These are phyloP conservation scores for Cornus suecica DNA, from an alignment of 148 eudicot species.

Conservation along the genomic window DNA sequence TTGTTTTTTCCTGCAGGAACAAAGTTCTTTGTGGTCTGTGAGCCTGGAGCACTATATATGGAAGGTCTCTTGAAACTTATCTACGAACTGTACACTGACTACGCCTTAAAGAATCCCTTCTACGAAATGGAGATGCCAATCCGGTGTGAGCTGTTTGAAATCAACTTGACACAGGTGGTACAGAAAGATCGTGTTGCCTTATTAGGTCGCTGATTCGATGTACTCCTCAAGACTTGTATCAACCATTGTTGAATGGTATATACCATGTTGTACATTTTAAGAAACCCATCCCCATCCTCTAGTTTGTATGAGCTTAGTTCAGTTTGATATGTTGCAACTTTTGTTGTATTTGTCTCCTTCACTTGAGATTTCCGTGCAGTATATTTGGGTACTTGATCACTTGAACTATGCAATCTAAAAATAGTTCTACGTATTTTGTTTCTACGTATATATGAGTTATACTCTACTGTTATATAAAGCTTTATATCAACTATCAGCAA, in stretches of 20 bases:
- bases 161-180: constrained; percentile 74
- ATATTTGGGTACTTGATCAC: too few species aligned
- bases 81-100: constrained; percentile 85
- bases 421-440: too few species aligned
- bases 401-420: too few species aligned
- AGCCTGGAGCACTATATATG: constrained; percentile 76
- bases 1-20: constrained; percentile 44
- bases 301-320: background rate
- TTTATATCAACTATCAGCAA: too few species aligned
- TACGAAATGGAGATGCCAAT: constrained; percentile 99
- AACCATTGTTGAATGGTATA: background rate
- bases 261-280: background rate
- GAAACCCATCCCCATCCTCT: background rate
- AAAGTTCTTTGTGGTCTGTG: constrained; percentile 78
- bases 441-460: too few species aligned
- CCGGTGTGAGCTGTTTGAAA: constrained; percentile 90
- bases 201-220: constrained; percentile 65
- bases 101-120: constrained; percentile 88
- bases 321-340: background rate
- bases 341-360: background rate
- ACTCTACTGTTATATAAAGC: too few species aligned
- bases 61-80: constrained; percentile 65
- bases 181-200: constrained; percentile 81
- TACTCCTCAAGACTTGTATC: background rate
- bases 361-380: too few species aligned